phyloP scores from a whole-genome alignment of 2,329 filamentous ascomycete species.

The Proliferodiscus dingleyae region DNA sequence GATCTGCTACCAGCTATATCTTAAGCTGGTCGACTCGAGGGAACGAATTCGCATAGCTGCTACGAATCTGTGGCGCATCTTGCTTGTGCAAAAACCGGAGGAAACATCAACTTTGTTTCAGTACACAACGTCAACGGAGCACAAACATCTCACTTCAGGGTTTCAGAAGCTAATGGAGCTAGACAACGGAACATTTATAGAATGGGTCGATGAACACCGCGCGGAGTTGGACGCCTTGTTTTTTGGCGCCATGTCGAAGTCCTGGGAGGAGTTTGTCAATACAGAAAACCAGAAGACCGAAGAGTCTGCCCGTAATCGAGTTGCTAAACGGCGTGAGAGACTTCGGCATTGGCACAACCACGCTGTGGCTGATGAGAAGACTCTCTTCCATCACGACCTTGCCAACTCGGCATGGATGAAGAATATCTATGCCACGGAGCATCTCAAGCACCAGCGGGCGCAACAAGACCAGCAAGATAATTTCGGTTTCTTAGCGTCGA shows the following conservation, averaged over 20 bases:
- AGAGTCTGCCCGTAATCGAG: conserved; percentile 65
- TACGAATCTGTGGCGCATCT: conserved; percentile 82
- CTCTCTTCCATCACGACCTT: conserved; percentile 76
- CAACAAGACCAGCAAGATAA: conserved; percentile 94
- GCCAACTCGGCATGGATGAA: conserved; percentile 89
- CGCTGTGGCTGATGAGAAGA: conserved; percentile 62
- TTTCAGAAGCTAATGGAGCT: conserved; percentile 83
- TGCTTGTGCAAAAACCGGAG: conserved; percentile 87
- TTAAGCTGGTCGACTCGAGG: conserved; percentile 71
- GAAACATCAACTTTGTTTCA: conserved; percentile 72
- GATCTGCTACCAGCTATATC: conserved; percentile 89
- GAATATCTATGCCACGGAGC: conserved; percentile 89
- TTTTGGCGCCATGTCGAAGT: conserved; percentile 71
- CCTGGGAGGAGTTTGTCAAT: conserved; percentile 84
- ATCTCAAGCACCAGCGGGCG: conserved; percentile 83
- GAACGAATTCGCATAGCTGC: conserved; percentile 67
- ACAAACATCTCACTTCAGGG: conserved; percentile 65
- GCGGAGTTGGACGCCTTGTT: conserved; percentile 77
- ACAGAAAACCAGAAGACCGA: conserved; percentile 76
- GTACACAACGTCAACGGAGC: conserved; percentile 64
- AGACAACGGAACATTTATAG: conserved; percentile 81
- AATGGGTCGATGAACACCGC: conserved; percentile 82
- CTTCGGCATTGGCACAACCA: conserved; percentile 76
- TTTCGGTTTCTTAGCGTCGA: conserved; percentile 67
- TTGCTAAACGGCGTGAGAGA: conserved; percentile 74